Evolutionary conservation across 164 flowering plant genomes (phyloP).

Genomic region (Pachysandra terminalis): DNA sequence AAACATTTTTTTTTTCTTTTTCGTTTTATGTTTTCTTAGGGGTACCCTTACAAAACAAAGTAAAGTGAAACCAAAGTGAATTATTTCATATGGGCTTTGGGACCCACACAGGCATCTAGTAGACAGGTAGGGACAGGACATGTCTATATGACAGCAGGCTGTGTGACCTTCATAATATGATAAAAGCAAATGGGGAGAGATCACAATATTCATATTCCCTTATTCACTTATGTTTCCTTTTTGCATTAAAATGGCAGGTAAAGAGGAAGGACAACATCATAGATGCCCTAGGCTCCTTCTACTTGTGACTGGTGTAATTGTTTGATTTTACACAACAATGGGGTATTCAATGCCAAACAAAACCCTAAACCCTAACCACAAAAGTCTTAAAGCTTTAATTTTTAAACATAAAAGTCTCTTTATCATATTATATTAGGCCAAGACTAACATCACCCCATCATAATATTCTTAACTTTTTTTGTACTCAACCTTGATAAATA

Average conservation of each 20-base stretch:
- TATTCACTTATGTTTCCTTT: background rate
- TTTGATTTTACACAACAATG: too few relatives aligned
- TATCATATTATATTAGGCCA: too few relatives aligned
- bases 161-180: constrained; percentile 8
- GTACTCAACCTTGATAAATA: background rate
- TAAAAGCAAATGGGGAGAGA: background rate
- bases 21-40: too few relatives aligned
- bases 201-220: constrained; percentile 6
- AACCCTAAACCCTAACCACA: background rate
- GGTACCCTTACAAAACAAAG: background rate
- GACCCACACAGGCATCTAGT: constrained; percentile 18
- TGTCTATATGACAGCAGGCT: constrained; percentile 16
- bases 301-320: background rate
- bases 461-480: background rate
- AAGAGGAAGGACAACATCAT: constrained; percentile 23
- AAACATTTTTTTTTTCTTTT: background rate
- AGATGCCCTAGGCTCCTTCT: constrained; percentile 2
- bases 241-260: background rate
- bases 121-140: constrained; percentile 27
- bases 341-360: background rate
- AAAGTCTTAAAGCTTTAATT: background rate
- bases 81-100: constrained; percentile 18
- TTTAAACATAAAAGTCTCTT: too few relatives aligned
- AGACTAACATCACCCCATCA: background rate
- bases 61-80: constrained; percentile 8